phyloP scores from a whole-genome alignment of 2,329 filamentous ascomycete species.

The Alternaria gaisen region DNA sequence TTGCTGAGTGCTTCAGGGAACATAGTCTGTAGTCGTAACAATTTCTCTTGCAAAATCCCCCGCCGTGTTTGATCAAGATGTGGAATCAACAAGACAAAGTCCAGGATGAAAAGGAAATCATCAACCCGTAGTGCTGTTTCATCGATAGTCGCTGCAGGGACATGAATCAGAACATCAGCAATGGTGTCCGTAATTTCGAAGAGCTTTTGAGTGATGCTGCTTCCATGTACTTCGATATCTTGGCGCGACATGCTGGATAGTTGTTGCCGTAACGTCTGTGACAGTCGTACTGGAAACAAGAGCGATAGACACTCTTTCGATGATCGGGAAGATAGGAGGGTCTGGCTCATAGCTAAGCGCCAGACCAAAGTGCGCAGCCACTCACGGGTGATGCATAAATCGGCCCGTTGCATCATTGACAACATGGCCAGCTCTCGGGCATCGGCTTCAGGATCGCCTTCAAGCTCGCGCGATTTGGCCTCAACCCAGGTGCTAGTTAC shows the following conservation, averaged over 20 bases:
- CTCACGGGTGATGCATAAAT: slow-evolving; percentile 60
- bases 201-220: slow-evolving; percentile 66
- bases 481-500: slow-evolving; percentile 58
- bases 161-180: slow-evolving; percentile 64
- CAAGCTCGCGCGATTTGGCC: slow-evolving; percentile 56
- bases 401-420: slow-evolving; percentile 57
- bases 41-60: slow-evolving; percentile 55
- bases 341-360: slow-evolving; percentile 61
- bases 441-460: slow-evolving; percentile 50
- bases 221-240: slow-evolving; percentile 65
- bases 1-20: slow-evolving; percentile 48
- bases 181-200: slow-evolving; percentile 69
- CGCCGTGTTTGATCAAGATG: slow-evolving; percentile 58
- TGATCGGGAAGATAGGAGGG: slow-evolving; percentile 54
- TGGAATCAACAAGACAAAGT: slow-evolving; percentile 61
- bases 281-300: slow-evolving; percentile 57
- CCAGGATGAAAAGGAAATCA: slow-evolving; percentile 63
- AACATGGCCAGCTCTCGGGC: slow-evolving; percentile 51
- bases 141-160: slow-evolving; percentile 58
- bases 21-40: slow-evolving; percentile 49
- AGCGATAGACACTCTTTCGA: slow-evolving; percentile 53
- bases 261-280: slow-evolving; percentile 55
- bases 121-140: slow-evolving; percentile 61
- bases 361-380: slow-evolving; percentile 61
- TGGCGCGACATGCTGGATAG: slow-evolving; percentile 54